phyloP scores from a whole-genome alignment of 164 flowering plant species.

The Tetracentron sinense region DNA sequence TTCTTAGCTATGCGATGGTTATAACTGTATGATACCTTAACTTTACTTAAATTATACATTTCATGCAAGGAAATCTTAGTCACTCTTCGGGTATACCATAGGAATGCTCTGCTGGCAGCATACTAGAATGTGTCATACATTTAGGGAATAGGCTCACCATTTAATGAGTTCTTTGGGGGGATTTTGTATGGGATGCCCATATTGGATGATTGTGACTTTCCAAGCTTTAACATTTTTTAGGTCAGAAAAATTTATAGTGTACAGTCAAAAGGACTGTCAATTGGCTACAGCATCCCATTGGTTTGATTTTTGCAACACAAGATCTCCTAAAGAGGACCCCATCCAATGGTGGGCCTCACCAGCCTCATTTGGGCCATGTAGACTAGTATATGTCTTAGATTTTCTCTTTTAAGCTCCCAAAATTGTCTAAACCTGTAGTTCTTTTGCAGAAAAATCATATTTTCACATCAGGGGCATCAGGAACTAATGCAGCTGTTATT shows the following conservation, averaged over 20 bases:
- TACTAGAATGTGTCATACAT: not conserved
- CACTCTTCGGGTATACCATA: too few relatives aligned
- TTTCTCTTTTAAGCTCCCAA: not conserved
- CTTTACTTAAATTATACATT: conserved; percentile 1
- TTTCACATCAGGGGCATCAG: conserved; percentile 97
- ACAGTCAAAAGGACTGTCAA: not conserved
- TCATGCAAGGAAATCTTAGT: not conserved
- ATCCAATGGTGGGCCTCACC: too few relatives aligned
- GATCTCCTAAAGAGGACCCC: too few relatives aligned
- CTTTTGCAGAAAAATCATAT: conserved; percentile 85
- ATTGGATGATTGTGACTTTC: not conserved
- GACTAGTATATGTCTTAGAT: not conserved
- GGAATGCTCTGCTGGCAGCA: not conserved
- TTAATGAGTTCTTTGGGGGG: not conserved
- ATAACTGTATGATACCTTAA: conserved; percentile 67
- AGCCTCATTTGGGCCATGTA: too few relatives aligned
- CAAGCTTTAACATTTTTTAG: not conserved
- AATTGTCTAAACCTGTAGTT: not conserved
- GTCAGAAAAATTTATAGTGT: not conserved
- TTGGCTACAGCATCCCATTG: not conserved
- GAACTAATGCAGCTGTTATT: conserved; percentile 98
- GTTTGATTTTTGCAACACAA: too few relatives aligned
- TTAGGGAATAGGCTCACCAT: not conserved
- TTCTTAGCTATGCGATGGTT: conserved; percentile 97
- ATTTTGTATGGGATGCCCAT: not conserved